phyloP scores from a whole-genome alignment of 352 stramenopile genomes.

The Pythium folliculosum region DNA sequence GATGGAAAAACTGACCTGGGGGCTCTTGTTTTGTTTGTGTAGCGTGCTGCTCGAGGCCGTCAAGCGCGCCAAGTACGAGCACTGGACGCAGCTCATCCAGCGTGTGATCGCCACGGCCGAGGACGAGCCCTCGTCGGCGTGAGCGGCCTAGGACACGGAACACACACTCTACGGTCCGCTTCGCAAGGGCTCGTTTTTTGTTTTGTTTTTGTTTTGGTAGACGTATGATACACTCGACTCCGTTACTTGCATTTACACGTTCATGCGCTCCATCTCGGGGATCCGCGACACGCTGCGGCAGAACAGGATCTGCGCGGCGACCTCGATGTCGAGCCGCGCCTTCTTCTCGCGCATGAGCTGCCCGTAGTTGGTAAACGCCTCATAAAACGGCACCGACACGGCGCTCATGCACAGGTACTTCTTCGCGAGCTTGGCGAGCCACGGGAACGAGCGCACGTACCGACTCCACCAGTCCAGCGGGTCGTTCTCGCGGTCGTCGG shows the following conservation, averaged over 20 bases:
- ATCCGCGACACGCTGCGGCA: slow-evolving; percentile 77
- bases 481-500: slow-evolving; percentile 72
- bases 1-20: not conserved
- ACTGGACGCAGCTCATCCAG: slow-evolving; percentile 27
- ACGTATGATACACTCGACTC: too few species aligned
- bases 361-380: slow-evolving; percentile 78
- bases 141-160: too few species aligned
- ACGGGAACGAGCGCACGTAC: slow-evolving; percentile 69
- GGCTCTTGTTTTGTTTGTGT: not conserved
- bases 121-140: not conserved
- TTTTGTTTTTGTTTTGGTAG: too few species aligned
- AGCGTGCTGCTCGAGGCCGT: slow-evolving; percentile 29
- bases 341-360: slow-evolving; percentile 82
- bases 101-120: slow-evolving; percentile 6
- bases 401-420: slow-evolving; percentile 81
- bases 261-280: slow-evolving; percentile 84
- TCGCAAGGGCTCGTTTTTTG: too few species aligned
- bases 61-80: slow-evolving; percentile 25
- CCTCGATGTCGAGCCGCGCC: slow-evolving; percentile 72
- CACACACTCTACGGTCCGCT: too few species aligned
- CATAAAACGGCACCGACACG: slow-evolving; percentile 71
- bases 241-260: too few species aligned
- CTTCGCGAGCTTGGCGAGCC: slow-evolving; percentile 66
- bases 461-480: slow-evolving; percentile 84
- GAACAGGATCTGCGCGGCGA: slow-evolving; percentile 78